A percentile compares a stretch with the other conserved stretches of the same genome.
Conservation (phyloP, 2,329 filamentous ascomycete genomes). For the Diaporthe citrichinensis region DNA sequence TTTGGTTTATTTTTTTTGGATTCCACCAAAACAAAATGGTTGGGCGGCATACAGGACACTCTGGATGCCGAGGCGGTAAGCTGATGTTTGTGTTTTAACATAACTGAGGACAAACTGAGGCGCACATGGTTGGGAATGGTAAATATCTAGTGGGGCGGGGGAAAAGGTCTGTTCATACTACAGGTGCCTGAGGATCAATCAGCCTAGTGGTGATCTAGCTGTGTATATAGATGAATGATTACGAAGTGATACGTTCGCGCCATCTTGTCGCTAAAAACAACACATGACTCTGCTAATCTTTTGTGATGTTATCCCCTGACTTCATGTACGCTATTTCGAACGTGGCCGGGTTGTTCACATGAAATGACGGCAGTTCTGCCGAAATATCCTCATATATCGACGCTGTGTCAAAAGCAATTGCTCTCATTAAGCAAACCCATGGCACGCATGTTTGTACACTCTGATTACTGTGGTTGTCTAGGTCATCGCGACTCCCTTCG, state of each 20-base stretch:
- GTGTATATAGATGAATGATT: conserved; percentile 31
- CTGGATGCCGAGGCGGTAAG: conserved; percentile 2
- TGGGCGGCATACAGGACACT: conserved; percentile 2
- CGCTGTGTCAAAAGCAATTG: background rate
- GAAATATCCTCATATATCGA: background rate
- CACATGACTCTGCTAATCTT: background rate
- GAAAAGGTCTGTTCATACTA: conserved; percentile 21
- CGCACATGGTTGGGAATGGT: conserved; percentile 12
- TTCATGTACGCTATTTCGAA: background rate
- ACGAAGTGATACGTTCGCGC: conserved; percentile 23
- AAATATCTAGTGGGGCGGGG: background rate
- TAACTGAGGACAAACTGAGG: conserved; percentile 11
- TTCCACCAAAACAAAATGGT: conserved; percentile 23
- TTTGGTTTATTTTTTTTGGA: conserved; percentile 1
- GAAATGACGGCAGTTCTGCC: background rate
- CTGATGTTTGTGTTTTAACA: background rate
- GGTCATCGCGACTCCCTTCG: background rate
- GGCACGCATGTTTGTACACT: background rate
- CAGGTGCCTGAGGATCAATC: conserved; percentile 5
- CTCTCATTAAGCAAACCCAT: background rate
- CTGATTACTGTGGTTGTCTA: background rate
- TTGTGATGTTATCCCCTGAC: background rate
- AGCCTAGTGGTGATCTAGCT: conserved; percentile 14
- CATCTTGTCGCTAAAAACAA: background rate
- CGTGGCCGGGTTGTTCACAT: background rate